Conservation (phyloP, 768 basidiomycete genomes). For the Boletus pseudopeckii region DNA sequence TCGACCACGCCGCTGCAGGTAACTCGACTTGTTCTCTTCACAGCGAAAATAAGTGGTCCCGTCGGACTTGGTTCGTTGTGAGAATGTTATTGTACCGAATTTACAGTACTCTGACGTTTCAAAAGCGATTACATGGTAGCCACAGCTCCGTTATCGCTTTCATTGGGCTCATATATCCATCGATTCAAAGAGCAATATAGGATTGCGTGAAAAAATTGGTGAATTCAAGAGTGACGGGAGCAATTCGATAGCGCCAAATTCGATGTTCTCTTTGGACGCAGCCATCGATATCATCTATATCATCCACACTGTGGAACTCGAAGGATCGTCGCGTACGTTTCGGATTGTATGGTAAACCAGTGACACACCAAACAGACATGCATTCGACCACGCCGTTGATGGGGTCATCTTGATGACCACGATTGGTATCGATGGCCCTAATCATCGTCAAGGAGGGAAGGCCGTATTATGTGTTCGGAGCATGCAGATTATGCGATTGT, state of each 20-base stretch:
- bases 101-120: not conserved
- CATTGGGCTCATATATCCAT: not conserved
- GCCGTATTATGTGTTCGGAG: conserved; percentile 10
- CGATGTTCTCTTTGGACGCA: not conserved
- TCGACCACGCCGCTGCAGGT: not conserved
- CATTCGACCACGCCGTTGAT: conserved; percentile 18
- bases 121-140: not conserved
- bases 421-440: conserved; percentile 29
- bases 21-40: not conserved
- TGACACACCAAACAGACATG: conserved; percentile 12
- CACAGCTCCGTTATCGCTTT: not conserved
- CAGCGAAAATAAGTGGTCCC: not conserved
- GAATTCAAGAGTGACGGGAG: not conserved
- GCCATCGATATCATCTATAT: no score
- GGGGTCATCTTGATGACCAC: conserved; percentile 15
- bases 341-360: not conserved
- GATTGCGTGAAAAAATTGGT: no score
- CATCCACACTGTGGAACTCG: not conserved
- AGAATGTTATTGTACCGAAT: no score
- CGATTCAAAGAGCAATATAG: not conserved
- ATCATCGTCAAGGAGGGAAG: conserved; percentile 2
- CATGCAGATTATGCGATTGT: conserved; percentile 11
- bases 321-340: not conserved
- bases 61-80: not conserved
- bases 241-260: not conserved